These are phyloP conservation scores for Dictyostelium purpureum DNA, from an alignment of 78 protist genomes.

Conservation along the genomic window DNA sequence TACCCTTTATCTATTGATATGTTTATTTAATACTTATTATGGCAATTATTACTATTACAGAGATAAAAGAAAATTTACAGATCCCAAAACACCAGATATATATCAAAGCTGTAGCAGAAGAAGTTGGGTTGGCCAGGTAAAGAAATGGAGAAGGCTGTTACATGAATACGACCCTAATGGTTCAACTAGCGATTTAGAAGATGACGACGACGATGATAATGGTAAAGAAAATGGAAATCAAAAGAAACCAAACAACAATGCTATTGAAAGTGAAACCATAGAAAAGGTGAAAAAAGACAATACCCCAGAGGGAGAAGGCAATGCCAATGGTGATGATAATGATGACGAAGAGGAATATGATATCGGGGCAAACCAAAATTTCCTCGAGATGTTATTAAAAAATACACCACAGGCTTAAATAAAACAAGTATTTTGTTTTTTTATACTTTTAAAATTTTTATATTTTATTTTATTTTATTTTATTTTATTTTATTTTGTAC, in stretches of 20 bases:
- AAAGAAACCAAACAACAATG: background rate
- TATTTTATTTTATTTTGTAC: background rate
- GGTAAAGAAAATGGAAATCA: background rate
- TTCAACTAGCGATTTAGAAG: background rate
- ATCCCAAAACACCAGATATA: conserved; percentile 83
- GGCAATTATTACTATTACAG: background rate
- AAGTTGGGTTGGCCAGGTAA: conserved; percentile 78
- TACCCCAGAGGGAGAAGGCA: background rate
- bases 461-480: background rate
- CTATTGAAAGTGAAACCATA: background rate
- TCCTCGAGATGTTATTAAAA: too few relatives aligned
- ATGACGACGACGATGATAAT: background rate
- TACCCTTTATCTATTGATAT: background rate
- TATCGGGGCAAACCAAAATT: too few relatives aligned
- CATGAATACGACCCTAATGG: conserved; percentile 84
- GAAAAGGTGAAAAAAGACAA: background rate
- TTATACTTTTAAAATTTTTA: background rate
- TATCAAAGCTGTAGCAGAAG: conserved; percentile 73
- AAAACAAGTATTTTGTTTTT: background rate
- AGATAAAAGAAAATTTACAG: background rate
- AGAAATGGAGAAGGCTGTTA: conserved; percentile 80
- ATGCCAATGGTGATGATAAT: background rate
- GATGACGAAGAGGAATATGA: background rate
- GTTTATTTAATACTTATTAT: background rate
- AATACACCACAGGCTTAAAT: too few relatives aligned